Percentiles rank a stretch among this genome's conserved stretches.
Conservation (phyloP, 2,329 filamentous ascomycete species). For the Diaporthe aspalathi region DNA sequence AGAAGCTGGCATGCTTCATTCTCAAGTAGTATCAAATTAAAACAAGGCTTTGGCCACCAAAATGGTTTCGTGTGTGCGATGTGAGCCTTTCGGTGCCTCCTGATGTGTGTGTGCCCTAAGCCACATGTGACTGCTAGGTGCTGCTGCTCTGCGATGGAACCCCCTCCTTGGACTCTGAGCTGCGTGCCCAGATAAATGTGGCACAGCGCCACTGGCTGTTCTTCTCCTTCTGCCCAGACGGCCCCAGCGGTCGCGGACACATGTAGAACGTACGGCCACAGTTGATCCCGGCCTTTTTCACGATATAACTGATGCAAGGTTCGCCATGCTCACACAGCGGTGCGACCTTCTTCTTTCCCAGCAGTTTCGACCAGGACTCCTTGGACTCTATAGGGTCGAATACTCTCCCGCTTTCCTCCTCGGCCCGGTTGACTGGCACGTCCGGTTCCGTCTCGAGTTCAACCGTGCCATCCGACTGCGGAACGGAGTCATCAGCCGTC, state of each 20-base stretch:
- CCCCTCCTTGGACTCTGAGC: slow-evolving; percentile 34
- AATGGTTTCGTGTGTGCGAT: slow-evolving; percentile 1
- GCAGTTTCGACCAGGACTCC: slow-evolving; percentile 87
- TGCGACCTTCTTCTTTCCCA: slow-evolving; percentile 74
- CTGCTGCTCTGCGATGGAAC: not conserved
- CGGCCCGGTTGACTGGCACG: not conserved
- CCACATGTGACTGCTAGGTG: not conserved
- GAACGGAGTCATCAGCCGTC: too few species aligned
- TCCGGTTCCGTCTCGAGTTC: not conserved
- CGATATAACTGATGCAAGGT: slow-evolving; percentile 83
- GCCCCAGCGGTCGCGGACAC: slow-evolving; percentile 79
- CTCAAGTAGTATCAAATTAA: slow-evolving; percentile 2
- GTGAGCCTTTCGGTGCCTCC: slow-evolving; percentile 5
- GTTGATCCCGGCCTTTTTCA: slow-evolving; percentile 91
- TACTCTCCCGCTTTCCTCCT: slow-evolving; percentile 52
- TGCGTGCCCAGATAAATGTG: slow-evolving; percentile 76
- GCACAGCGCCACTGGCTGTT: slow-evolving; percentile 88
- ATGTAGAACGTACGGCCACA: slow-evolving; percentile 75
- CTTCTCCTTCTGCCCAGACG: slow-evolving; percentile 85
- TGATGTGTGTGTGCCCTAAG: slow-evolving; percentile 7
- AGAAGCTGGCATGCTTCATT: slow-evolving; percentile 1
- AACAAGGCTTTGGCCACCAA: slow-evolving; percentile 13
- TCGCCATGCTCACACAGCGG: slow-evolving; percentile 91
- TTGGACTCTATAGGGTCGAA: slow-evolving; percentile 79
- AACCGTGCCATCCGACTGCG: not conserved